A percentile compares a stretch with the other conserved stretches of the same genome.
Evolutionary conservation across 768 basidiomycete species (phyloP).

Genomic region (Gloeostereum incarnatum): DNA sequence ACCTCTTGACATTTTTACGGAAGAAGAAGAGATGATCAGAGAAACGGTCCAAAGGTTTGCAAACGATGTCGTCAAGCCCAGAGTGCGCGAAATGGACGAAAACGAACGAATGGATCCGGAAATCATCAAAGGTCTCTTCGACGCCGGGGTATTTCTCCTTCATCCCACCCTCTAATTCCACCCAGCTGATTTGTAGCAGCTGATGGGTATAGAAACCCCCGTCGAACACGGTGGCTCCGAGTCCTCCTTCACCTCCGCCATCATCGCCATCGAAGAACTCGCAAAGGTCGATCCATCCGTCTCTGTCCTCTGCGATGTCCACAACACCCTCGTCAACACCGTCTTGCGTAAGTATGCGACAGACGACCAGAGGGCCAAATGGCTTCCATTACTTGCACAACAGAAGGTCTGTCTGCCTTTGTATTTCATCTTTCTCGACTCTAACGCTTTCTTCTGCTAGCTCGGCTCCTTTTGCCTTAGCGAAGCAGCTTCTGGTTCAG

Average conservation of each 20-base stretch:
- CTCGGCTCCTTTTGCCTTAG: conserved; percentile 95
- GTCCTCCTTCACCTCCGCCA: conserved; percentile 88
- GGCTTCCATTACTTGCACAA: conserved; percentile 75
- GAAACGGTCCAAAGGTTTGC: conserved; percentile 89
- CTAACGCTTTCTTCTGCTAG: conserved; percentile 26
- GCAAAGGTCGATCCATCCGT: conserved; percentile 95
- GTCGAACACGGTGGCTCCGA: conserved; percentile 81
- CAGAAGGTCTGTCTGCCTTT: conserved; percentile 44
- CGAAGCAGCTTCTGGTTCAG: conserved; percentile 88
- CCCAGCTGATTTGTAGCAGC: conserved; percentile 38
- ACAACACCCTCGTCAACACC: conserved; percentile 97
- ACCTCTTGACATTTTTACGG: conserved; percentile 79
- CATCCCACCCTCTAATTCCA: not conserved
- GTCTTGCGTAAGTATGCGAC: conserved; percentile 83
- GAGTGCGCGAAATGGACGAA: conserved; percentile 97
- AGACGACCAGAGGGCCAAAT: conserved; percentile 79
- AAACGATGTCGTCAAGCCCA: conserved; percentile 80
- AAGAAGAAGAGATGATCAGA: conserved; percentile 90
- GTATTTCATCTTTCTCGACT: not conserved
- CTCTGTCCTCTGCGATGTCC: conserved; percentile 94
- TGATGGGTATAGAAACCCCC: conserved; percentile 96
- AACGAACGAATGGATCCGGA: conserved; percentile 88
- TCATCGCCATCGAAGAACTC: conserved; percentile 95
- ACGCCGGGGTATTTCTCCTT: conserved; percentile 65
- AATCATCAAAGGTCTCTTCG: conserved; percentile 83